These are phyloP conservation scores for Phragmites australis DNA, from an alignment of 176 grass and related monocot species.

Conservation along the genomic window DNA sequence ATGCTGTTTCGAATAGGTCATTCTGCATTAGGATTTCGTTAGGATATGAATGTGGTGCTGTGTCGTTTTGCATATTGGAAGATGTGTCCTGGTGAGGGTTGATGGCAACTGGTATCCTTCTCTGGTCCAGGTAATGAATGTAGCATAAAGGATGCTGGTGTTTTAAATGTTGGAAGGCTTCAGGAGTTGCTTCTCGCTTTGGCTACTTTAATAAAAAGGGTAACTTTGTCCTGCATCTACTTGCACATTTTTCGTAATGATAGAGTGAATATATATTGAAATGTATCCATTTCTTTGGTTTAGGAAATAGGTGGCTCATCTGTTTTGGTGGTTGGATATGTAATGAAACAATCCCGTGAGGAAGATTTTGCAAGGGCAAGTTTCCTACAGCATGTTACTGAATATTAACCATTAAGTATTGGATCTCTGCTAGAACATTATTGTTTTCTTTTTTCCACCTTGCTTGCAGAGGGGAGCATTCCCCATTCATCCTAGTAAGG, in stretches of 20 bases:
- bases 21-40: not conserved
- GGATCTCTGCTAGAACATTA: constrained; percentile 15
- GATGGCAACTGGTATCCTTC: constrained; percentile 26
- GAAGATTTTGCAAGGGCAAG: constrained; percentile 91
- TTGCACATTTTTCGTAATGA: not conserved
- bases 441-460: constrained; percentile 1
- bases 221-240: constrained; percentile 34
- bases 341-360: constrained; percentile 94
- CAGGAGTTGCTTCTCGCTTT: constrained; percentile 68
- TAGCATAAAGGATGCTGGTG: constrained; percentile 28
- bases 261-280: constrained; percentile 12
- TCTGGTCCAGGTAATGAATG: constrained; percentile 41
- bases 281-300: constrained; percentile 11
- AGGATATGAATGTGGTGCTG: not conserved
- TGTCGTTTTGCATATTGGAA: constrained; percentile 10
- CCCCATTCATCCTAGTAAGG: constrained; percentile 65
- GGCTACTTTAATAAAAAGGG: constrained; percentile 69
- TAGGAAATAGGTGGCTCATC: constrained; percentile 56
- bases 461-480: constrained; percentile 88
- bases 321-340: constrained; percentile 70
- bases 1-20: not conserved
- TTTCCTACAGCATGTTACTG: constrained; percentile 32
- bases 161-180: constrained; percentile 60
- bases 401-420: constrained; percentile 24
- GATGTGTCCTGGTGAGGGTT: not conserved